Conservation (phyloP, 2,329 filamentous ascomycete species). For the Ceratocystiopsis minuta region DNA sequence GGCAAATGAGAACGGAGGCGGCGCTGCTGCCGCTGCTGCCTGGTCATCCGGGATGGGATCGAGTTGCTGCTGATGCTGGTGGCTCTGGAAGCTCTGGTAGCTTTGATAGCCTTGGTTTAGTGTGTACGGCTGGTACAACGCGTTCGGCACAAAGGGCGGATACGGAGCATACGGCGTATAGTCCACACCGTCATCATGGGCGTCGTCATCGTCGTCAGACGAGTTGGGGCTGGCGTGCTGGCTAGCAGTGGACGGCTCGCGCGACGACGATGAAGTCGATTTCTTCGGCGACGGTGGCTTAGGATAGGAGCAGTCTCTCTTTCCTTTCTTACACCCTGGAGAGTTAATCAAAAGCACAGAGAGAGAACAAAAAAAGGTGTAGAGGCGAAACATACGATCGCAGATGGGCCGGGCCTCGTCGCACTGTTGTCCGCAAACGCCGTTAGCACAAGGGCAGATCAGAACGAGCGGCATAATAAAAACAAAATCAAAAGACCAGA, state of each 20-base stretch:
- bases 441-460: too few species aligned
- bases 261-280: slow-evolving; percentile 17
- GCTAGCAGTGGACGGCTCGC: slow-evolving; percentile 18
- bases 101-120: too few species aligned
- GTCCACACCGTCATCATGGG: slow-evolving; percentile 20
- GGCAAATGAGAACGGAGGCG: slow-evolving; percentile 22
- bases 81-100: too few species aligned
- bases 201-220: slow-evolving; percentile 34
- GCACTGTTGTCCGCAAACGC: slow-evolving; percentile 30
- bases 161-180: too few species aligned
- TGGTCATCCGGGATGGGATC: too few species aligned
- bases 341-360: not conserved
- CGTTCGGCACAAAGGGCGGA: too few species aligned
- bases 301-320: slow-evolving; percentile 78
- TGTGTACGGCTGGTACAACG: too few species aligned
- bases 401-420: slow-evolving; percentile 79
- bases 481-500: too few species aligned
- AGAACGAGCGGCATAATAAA: too few species aligned
- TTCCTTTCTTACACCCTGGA: slow-evolving; percentile 75
- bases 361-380: not conserved
- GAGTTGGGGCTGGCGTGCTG: slow-evolving; percentile 33
- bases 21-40: slow-evolving; percentile 20
- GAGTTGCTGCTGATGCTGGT: slow-evolving; percentile 8
- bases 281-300: slow-evolving; percentile 38
- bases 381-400: slow-evolving; percentile 37